phyloP scores from a whole-genome alignment of 441 rosid genomes.

The Pelargonium myrrhifolium region DNA sequence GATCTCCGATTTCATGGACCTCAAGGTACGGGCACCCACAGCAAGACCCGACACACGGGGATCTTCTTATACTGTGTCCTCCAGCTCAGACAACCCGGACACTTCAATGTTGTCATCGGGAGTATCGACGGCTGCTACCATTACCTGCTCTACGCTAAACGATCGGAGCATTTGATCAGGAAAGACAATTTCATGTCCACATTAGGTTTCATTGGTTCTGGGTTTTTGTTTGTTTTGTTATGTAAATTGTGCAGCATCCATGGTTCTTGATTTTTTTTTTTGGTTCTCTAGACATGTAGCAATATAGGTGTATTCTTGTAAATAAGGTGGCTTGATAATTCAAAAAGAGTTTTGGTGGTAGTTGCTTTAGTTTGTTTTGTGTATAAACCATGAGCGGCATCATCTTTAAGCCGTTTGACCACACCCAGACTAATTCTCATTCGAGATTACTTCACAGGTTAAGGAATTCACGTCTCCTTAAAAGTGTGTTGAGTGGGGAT shows the following conservation, averaged over 20 bases:
- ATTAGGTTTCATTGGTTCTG: background rate
- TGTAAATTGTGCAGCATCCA: background rate
- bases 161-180: conserved; percentile 23
- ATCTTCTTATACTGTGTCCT: conserved; percentile 34
- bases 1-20: conserved; percentile 85
- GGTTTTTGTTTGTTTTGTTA: background rate
- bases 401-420: too few species aligned
- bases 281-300: too few species aligned
- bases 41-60: conserved; percentile 17
- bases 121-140: conserved; percentile 27
- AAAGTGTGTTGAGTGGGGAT: too few species aligned
- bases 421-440: too few species aligned
- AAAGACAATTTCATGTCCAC: background rate
- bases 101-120: conserved; percentile 37
- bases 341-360: too few species aligned
- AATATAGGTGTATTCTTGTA: too few species aligned
- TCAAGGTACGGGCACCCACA: conserved; percentile 51
- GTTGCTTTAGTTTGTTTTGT: too few species aligned
- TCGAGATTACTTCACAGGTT: too few species aligned
- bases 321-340: too few species aligned
- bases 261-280: too few species aligned
- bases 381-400: too few species aligned
- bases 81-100: conserved; percentile 38
- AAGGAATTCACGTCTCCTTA: too few species aligned
- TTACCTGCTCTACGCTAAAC: conserved; percentile 22